phyloP scores from a whole-genome alignment of 2,329 filamentous ascomycete genomes.

The Neopestalotiopsis rosae region DNA sequence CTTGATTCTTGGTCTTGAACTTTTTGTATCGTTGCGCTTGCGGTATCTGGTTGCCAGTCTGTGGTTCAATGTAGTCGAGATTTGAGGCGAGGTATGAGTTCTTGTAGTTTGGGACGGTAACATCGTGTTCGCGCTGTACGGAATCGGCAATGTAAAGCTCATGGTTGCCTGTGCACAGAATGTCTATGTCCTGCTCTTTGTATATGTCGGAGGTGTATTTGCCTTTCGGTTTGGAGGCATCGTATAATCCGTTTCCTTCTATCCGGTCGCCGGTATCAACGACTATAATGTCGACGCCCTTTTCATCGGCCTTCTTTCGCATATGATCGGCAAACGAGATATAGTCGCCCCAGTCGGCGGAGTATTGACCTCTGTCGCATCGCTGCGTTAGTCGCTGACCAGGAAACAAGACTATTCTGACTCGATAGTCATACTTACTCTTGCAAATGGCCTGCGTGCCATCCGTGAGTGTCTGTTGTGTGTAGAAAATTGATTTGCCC shows the following conservation, averaged over 20 bases:
- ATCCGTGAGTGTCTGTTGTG: conserved; percentile 95
- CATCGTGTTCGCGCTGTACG: conserved; percentile 76
- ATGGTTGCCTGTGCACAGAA: conserved; percentile 90
- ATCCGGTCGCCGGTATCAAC: conserved; percentile 93
- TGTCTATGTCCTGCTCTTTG: conserved; percentile 80
- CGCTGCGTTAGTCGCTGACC: conserved; percentile 1
- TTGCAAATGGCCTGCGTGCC: conserved; percentile 91
- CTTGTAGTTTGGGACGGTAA: conserved; percentile 83
- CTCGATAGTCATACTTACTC: conserved; percentile 61
- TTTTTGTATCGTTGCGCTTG: conserved; percentile 84
- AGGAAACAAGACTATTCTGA: background rate
- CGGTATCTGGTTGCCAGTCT: conserved; percentile 73
- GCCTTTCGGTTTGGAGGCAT: conserved; percentile 86
- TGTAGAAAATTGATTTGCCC: conserved; percentile 97
- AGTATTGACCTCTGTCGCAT: conserved; percentile 75
- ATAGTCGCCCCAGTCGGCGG: conserved; percentile 97
- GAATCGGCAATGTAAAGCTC: conserved; percentile 87
- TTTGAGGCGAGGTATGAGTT: conserved; percentile 89
- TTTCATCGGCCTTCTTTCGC: conserved; percentile 75
- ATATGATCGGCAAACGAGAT: conserved; percentile 89
- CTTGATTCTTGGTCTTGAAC: conserved; percentile 90
- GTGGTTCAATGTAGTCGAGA: conserved; percentile 81
- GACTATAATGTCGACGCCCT: conserved; percentile 86
- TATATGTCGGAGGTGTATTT: conserved; percentile 88
- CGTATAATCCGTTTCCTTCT: conserved; percentile 94